Percentiles rank a stretch among this genome's conserved stretches.
phyloP scores from a whole-genome alignment of 116 monocot species.

The Iris pallida region DNA sequence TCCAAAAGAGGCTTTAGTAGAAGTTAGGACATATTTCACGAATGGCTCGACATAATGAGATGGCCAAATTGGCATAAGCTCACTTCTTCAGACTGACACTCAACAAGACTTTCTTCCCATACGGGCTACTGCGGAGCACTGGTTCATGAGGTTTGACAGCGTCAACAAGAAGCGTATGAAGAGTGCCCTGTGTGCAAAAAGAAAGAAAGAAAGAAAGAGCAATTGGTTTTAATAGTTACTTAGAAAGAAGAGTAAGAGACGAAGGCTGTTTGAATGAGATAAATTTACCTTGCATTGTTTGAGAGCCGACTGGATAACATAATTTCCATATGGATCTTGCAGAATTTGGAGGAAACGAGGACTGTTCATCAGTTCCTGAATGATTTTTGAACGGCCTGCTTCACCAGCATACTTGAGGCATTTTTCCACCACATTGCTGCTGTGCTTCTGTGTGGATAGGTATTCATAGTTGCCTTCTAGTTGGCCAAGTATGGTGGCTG shows the following conservation, averaged over 20 bases:
- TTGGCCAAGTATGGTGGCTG: conserved; percentile 15
- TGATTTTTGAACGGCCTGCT: conserved; percentile 18
- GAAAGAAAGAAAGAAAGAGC: neutral
- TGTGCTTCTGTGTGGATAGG: conserved; percentile 46
- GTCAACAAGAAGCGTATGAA: conserved; percentile 31
- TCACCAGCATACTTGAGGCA: conserved; percentile 31
- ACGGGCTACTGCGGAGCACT: conserved; percentile 30
- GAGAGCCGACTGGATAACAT: conserved; percentile 63
- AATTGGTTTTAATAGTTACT: neutral
- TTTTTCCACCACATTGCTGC: conserved; percentile 64
- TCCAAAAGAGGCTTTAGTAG: neutral
- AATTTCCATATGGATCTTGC: conserved; percentile 59
- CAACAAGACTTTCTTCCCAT: conserved; percentile 42
- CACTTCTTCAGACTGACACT: neutral
- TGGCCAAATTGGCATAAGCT: too few species aligned
- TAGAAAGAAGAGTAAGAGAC: neutral
- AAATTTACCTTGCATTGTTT: conserved; percentile 25
- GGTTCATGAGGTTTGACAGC: conserved; percentile 36
- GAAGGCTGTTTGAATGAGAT: neutral
- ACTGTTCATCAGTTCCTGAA: conserved; percentile 37
- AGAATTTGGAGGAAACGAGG: conserved; percentile 28
- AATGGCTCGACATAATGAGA: too few species aligned
- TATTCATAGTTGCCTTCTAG: conserved; percentile 25
- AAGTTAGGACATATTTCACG: neutral
- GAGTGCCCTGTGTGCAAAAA: conserved; percentile 14